Evolutionary conservation across 2,329 filamentous ascomycete species (phyloP).

Genomic region (Aspergillus udagawae): DNA sequence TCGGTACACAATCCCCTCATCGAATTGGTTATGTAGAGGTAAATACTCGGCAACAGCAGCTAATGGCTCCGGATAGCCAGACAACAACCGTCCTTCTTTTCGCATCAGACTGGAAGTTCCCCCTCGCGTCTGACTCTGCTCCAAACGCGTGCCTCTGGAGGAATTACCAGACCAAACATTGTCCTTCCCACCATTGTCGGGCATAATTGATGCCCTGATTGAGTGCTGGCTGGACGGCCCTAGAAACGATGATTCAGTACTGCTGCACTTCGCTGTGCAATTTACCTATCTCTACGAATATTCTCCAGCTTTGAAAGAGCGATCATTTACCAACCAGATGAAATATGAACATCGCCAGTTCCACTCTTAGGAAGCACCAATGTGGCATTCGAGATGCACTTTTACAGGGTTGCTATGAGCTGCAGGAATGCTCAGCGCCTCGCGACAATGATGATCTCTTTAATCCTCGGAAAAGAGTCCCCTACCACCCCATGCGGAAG

Average conservation of each 20-base stretch:
- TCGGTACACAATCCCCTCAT: not conserved
- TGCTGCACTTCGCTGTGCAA: slow-evolving; percentile 7
- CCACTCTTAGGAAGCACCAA: slow-evolving; percentile 9
- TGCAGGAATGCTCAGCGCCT: slow-evolving; percentile 2
- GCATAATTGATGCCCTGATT: slow-evolving; percentile 17
- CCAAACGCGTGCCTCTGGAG: not conserved
- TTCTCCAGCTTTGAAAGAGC: slow-evolving; percentile 13
- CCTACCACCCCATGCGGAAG: not conserved
- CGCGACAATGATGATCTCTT: slow-evolving; percentile 1
- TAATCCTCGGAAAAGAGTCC: not conserved
- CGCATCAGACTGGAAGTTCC: slow-evolving; percentile 15
- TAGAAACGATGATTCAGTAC: slow-evolving; percentile 5
- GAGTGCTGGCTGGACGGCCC: slow-evolving; percentile 17
- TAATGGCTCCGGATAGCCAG: slow-evolving; percentile 7
- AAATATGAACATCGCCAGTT: slow-evolving; percentile 16
- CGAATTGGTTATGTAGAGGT: slow-evolving; percentile 7
- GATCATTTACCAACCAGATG: slow-evolving; percentile 13
- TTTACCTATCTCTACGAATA: slow-evolving; percentile 15
- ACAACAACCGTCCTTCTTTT: slow-evolving; percentile 13
- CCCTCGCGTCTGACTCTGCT: not conserved
- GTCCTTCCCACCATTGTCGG: slow-evolving; percentile 9
- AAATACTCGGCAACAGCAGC: slow-evolving; percentile 8
- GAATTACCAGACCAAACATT: slow-evolving; percentile 1
- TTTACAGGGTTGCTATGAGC: slow-evolving; percentile 5
- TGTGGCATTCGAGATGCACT: slow-evolving; percentile 6